These are phyloP conservation scores for Geotrichum phurueaensis DNA, from an alignment of 1,139 yeast species.

Conservation along the genomic window DNA sequence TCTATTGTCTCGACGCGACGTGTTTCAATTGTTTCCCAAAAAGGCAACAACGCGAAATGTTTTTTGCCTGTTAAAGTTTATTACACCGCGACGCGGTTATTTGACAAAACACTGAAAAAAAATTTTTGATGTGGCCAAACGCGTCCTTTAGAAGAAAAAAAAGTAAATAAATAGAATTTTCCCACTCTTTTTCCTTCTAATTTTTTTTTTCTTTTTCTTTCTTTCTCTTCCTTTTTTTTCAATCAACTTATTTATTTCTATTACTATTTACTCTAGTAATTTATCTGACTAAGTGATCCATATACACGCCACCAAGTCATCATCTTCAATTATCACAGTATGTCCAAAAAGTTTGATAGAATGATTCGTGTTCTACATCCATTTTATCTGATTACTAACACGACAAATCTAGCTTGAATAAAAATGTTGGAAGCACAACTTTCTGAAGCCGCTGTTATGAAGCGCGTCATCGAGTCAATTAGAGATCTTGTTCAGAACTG, in stretches of 20 bases:
- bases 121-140: background rate
- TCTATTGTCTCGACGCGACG: background rate
- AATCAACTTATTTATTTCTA: background rate
- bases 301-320: background rate
- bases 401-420: background rate
- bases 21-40: background rate
- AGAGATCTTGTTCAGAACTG: slow-evolving; percentile 91
- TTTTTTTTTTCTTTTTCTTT: background rate
- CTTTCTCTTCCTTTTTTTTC: background rate
- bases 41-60: background rate
- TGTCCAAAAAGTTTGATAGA: background rate
- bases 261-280: background rate
- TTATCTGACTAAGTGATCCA: background rate
- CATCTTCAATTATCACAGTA: background rate
- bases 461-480: slow-evolving; percentile 79
- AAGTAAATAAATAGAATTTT: background rate
- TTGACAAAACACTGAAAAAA: background rate
- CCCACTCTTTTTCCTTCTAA: background rate
- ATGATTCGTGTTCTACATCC: background rate
- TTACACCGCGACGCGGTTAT: background rate
- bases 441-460: slow-evolving; percentile 84
- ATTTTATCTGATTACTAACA: background rate
- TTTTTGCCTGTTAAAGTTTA: background rate
- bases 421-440: slow-evolving; percentile 95
- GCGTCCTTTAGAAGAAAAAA: slow-evolving; percentile 1